These are phyloP conservation scores for Inga laurina DNA, from an alignment of 306 rosid genomes.

Conservation along the genomic window DNA sequence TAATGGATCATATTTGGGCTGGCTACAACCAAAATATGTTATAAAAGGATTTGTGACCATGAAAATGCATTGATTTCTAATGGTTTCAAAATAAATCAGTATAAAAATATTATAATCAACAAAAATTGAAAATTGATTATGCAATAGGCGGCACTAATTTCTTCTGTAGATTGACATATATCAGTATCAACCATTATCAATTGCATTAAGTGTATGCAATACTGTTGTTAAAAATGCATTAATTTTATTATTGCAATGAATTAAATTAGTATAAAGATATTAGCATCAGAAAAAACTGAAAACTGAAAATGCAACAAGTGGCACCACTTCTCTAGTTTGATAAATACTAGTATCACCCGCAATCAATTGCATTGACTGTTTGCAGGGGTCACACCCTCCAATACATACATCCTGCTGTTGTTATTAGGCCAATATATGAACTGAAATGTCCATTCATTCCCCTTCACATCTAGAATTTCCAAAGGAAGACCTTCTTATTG, in stretches of 20 bases:
- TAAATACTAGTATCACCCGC: slow-evolving; percentile 97
- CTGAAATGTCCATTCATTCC: slow-evolving; percentile 97
- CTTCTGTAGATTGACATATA: too few species aligned
- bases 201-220: too few species aligned
- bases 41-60: not conserved
- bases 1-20: not conserved
- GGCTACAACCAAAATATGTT: not conserved
- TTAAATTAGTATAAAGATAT: slow-evolving; percentile 4
- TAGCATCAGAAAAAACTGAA: not conserved
- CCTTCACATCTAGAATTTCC: slow-evolving; percentile 86
- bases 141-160: too few species aligned
- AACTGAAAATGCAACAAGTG: slow-evolving; percentile 12
- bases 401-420: slow-evolving; percentile 97
- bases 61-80: not conserved
- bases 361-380: slow-evolving; percentile 82
- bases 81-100: not conserved
- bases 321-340: slow-evolving; percentile 28
- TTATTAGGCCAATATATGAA: slow-evolving; percentile 99
- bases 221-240: not conserved
- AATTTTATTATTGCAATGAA: not conserved
- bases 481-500: slow-evolving; percentile 97
- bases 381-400: slow-evolving; percentile 99
- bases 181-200: too few species aligned
- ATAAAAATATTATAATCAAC: not conserved
- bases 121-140: too few species aligned